phyloP scores from a whole-genome alignment of 331 rosid species.

The Quercus lobata region DNA sequence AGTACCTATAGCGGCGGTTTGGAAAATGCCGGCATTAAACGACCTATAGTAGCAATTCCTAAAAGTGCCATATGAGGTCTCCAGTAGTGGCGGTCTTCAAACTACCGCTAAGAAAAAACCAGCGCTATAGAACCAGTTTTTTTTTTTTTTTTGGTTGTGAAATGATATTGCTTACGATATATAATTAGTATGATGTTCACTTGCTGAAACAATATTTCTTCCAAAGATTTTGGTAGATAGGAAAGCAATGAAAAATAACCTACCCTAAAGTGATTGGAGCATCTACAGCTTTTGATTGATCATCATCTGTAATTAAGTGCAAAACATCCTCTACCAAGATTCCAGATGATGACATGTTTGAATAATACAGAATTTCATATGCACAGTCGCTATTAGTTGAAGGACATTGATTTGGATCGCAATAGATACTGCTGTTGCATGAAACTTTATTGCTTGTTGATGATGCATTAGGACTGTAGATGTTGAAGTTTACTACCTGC shows the following conservation, averaged over 20 bases:
- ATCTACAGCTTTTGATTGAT: constrained; percentile 18
- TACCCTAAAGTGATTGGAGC: constrained; percentile 71
- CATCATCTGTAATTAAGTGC: constrained; percentile 60
- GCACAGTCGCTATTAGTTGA: constrained; percentile 43
- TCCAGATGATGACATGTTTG: constrained; percentile 75
- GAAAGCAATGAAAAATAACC: constrained; percentile 16
- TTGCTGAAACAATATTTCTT: neutral
- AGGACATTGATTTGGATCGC: constrained; percentile 45
- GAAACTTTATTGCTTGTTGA: constrained; percentile 55
- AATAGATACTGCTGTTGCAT: constrained; percentile 53
- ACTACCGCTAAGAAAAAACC: no score
- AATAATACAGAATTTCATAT: constrained; percentile 28
- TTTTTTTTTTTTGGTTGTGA: no score
- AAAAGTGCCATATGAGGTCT: no score
- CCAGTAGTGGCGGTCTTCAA: no score
- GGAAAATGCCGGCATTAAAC: no score
- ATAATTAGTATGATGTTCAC: neutral
- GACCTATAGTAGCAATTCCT: no score
- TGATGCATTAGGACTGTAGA: constrained; percentile 57
- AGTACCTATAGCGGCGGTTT: no score
- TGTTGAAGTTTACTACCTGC: constrained; percentile 39
- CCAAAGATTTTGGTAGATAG: neutral
- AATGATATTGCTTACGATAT: neutral
- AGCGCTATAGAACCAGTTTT: no score
- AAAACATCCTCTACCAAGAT: constrained; percentile 75